Base-by-base conservation (phyloP, 2,329 filamentous ascomycete species). In the Lomentospora prolificans region DNA sequence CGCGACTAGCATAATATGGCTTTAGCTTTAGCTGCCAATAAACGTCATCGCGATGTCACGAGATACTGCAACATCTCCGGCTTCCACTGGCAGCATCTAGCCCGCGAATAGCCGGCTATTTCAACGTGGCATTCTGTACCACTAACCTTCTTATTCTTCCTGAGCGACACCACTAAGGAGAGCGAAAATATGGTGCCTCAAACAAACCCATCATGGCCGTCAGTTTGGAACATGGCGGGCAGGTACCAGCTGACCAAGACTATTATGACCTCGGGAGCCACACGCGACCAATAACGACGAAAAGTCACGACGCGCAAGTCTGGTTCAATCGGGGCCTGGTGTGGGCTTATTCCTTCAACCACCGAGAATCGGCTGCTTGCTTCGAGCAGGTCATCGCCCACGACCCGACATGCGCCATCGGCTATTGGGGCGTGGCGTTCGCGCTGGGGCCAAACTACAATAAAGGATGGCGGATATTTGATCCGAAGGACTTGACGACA, bases 311-410 rank as follows among this genome's bases (percentile, higher is more conserved):
- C 48, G 76, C 82, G 1, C 81, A 87, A 63, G 70, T 62, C 5
- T 90, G 87, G 87, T 89, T 88, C 65, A 75, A 86, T 64, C 80
- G 85, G 9, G 87, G 85, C 2, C 70, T 90, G n/a, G 73, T 84
- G 22, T 90, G 87, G 87, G 77, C 75, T 46, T 90, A 86, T 66
- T 84, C 74, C 22, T 91, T 91, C 72, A 89, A 90, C 64, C 86
- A 90, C 63, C 84, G 86, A 60, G 87, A 90, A 65, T 79, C 85
- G 0, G 77, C 75, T 3, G 70, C 69, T 41, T 89, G 85, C 68
- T 89, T 88, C 62, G 71, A 82, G 61, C 70, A 72, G 7, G 83
- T 82, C n/a, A 75, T 81, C 30, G 65, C 67, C 1, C 64, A 72
- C 50, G 85, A 89, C 58, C 59, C 69, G 0, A 59, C 66, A 2